Base-by-base conservation (phyloP, 768 basidiomycete species). In the Russula sp. region DNA sequence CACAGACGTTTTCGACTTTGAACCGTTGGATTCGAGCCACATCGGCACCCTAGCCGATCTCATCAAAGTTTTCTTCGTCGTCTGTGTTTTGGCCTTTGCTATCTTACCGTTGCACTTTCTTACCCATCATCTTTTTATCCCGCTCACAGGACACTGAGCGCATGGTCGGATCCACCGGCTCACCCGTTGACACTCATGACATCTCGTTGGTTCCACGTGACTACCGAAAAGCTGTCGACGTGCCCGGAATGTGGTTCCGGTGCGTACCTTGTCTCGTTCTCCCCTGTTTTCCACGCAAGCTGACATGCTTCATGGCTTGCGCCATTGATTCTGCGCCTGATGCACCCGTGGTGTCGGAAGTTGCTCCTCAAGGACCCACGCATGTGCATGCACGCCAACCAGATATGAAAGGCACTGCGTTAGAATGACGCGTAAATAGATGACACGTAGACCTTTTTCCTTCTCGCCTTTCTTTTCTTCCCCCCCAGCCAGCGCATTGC, bases 231-330 rank as follows among this genome's bases (percentile, higher is more conserved):
- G 75, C 79, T 81, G 68, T 78, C 80, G 66, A 89, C 95, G 73
- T 98, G 95, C 85, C 79, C 84, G 13, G 95, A 98, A 77, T 98
- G 95, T 68, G 95, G 95, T 69, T 94, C 88, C 60, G 91, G 94
- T 95, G 71, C 55, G 86, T 77, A n/a, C 34, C 22, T 51, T 27
- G 4, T 16, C 5, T 51, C 18, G 39, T 37, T 10, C 3, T 18
- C n/a, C 55, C 34, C 27, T 45, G 13, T 47, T 53, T 14, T 2
- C 14, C 63, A 65, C 50, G 55, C 14, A 10, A 34, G 18, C 54
- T 62, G 63, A 50, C 27, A 14, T 39, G 50, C 39, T 60, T 59
- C 45, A 13, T 68, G 93, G 91, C 85, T 44, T 91, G 91, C 71
- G 76, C 79, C 40, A 81, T 93, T 61, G 87, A 93, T 71, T 71